Evolutionary conservation across 2,329 filamentous ascomycete genomes (phyloP).

Genomic region (Westerdykella ornata): DNA sequence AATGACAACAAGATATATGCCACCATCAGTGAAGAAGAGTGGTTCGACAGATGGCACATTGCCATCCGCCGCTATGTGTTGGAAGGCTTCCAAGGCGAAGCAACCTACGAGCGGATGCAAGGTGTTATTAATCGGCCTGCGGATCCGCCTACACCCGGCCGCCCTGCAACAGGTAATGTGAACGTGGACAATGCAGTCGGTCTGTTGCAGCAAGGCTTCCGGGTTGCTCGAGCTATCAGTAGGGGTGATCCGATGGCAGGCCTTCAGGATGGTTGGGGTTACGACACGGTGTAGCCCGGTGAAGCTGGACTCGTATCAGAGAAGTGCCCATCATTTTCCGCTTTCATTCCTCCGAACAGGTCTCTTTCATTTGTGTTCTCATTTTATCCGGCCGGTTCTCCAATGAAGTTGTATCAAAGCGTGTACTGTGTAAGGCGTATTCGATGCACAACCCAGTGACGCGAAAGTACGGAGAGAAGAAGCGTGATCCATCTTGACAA

Average conservation of each 20-base stretch:
- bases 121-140: slow-evolving; percentile 30
- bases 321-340: too few species aligned
- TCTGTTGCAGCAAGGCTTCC: slow-evolving; percentile 29
- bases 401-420: too few species aligned
- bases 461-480: too few species aligned
- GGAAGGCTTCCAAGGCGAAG: slow-evolving; percentile 49
- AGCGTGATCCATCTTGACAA: too few species aligned
- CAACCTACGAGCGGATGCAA: slow-evolving; percentile 44
- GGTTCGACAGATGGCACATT: slow-evolving; percentile 57
- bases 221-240: slow-evolving; percentile 25
- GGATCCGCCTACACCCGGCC: slow-evolving; percentile 41
- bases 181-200: slow-evolving; percentile 29
- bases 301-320: background rate
- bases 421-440: too few species aligned
- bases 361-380: too few species aligned
- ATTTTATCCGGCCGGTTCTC: too few species aligned
- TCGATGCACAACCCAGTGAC: too few species aligned
- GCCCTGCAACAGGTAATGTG: slow-evolving; percentile 25
- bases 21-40: slow-evolving; percentile 46
- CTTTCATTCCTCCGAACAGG: too few species aligned
- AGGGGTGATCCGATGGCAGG: slow-evolving; percentile 16
- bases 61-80: slow-evolving; percentile 56
- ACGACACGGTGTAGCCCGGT: slow-evolving; percentile 12
- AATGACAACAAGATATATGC: slow-evolving; percentile 45
- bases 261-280: slow-evolving; percentile 30